Percentiles rank a stretch among this genome's conserved stretches.
Conservation (phyloP, 1,284 basidiomycete genomes). For the Tilletia caries region DNA sequence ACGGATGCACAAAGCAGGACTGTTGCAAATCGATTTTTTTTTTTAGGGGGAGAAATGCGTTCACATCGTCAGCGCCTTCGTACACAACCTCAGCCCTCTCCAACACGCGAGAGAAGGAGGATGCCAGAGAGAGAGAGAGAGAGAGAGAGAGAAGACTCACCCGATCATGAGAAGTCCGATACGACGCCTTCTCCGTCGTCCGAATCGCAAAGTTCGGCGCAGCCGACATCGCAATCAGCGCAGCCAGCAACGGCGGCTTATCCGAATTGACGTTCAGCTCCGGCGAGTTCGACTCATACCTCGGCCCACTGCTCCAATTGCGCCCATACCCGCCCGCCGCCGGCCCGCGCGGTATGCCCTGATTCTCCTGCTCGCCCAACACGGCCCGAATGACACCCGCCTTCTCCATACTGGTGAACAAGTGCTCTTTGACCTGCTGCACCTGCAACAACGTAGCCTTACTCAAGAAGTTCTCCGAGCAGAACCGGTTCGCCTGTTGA, state of each 20-base stretch:
- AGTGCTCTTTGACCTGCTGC: conserved; percentile 76
- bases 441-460: conserved; percentile 79
- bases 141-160: too few species aligned
- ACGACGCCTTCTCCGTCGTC: conserved; percentile 65
- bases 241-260: conserved; percentile 75
- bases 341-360: not conserved
- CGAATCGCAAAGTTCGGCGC: conserved; percentile 92
- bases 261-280: conserved; percentile 62
- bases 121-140: too few species aligned
- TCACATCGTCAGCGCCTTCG: not conserved
- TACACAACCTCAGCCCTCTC: too few species aligned
- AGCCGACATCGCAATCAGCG: conserved; percentile 77
- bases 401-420: conserved; percentile 73
- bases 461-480: conserved; percentile 79
- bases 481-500: conserved; percentile 69
- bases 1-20: conserved; percentile 72
- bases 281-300: conserved; percentile 57
- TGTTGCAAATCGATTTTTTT: conserved; percentile 15
- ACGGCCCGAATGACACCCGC: conserved; percentile 55
- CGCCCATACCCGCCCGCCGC: not conserved
- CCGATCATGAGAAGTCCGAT: conserved; percentile 81
- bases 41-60: not conserved
- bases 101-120: too few species aligned
- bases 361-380: conserved; percentile 20
- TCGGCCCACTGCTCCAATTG: conserved; percentile 22